A percentile compares a stretch with the other conserved stretches of the same genome.
phyloP scores from a whole-genome alignment of 2,329 filamentous ascomycete species.

The Clonostachys rosea region DNA sequence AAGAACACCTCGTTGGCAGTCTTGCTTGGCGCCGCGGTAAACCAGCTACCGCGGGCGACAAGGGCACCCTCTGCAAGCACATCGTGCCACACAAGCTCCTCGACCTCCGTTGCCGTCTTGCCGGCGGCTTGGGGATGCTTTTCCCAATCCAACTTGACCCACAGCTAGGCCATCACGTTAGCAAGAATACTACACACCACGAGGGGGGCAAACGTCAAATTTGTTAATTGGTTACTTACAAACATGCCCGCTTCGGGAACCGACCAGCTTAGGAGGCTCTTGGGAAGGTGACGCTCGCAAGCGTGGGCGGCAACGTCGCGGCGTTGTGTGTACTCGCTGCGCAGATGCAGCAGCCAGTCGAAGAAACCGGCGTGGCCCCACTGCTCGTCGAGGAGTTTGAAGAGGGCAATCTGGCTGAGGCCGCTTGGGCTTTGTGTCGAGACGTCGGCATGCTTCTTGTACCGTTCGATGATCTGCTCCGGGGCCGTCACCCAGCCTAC shows the following conservation, averaged over 20 bases:
- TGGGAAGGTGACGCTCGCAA: constrained; percentile 68
- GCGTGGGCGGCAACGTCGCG: constrained; percentile 68
- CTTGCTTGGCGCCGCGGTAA: too few species aligned
- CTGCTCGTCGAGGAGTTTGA: constrained; percentile 70
- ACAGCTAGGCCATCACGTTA: too few species aligned
- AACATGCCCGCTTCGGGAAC: constrained; percentile 84
- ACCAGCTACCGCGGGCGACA: too few species aligned
- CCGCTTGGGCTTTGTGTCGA: constrained; percentile 77
- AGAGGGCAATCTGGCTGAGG: constrained; percentile 71
- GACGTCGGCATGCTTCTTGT: constrained; percentile 69
- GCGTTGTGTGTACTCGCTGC: constrained; percentile 68
- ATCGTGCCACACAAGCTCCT: too few species aligned
- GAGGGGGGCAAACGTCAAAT: too few species aligned
- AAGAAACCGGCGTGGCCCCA: constrained; percentile 90
- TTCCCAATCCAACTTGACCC: too few species aligned
- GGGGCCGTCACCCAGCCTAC: constrained; percentile 80
- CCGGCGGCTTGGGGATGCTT: too few species aligned
- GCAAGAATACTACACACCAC: too few species aligned
- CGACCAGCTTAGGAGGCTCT: constrained; percentile 68
- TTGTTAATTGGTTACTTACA: constrained; percentile 40
- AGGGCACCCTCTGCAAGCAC: too few species aligned
- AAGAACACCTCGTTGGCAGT: too few species aligned
- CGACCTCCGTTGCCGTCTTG: too few species aligned
- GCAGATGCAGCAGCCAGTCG: constrained; percentile 74
- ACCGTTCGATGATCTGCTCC: constrained; percentile 72